Evolutionary conservation across 352 stramenopile species (phyloP).

Genomic region (Phytopythium kandeliae): DNA sequence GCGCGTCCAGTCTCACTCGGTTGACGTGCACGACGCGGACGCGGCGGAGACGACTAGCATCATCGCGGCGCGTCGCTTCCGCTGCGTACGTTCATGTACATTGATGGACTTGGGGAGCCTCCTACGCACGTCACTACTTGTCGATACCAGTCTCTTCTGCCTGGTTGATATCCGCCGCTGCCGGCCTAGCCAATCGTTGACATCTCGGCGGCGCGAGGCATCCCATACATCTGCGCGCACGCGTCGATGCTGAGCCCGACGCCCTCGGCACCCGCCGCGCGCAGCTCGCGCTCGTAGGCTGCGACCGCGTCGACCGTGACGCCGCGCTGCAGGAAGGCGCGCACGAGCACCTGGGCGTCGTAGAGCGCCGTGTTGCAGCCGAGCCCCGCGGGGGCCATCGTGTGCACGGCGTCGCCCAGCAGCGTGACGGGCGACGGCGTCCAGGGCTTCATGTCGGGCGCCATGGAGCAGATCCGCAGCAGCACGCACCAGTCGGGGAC

Average conservation of each 20-base stretch:
- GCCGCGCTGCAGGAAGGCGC: constrained; percentile 34
- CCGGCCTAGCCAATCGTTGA: no score
- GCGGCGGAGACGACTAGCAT: no score
- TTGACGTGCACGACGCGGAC: no score
- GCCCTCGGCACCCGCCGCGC: constrained; percentile 29
- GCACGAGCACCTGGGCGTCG: constrained; percentile 42
- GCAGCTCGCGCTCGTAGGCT: constrained; percentile 49
- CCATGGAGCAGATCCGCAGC: constrained; percentile 57
- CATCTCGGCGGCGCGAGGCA: no score
- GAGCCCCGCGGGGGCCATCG: constrained; percentile 51
- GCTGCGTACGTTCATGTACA: no score
- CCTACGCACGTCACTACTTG: no score
- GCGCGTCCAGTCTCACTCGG: no score
- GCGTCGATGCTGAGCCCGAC: constrained; percentile 38
- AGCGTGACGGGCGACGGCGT: constrained; percentile 39
- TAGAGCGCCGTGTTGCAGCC: constrained; percentile 49
- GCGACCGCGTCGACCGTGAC: constrained; percentile 42
- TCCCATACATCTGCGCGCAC: constrained; percentile 14
- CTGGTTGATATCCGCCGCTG: no score
- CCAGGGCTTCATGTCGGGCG: constrained; percentile 40
- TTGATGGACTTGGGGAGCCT: no score
- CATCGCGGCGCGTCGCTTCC: no score
- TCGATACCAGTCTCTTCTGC: no score
- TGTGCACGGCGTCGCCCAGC: constrained; percentile 55
- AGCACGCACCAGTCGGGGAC: constrained; percentile 47